Evolutionary conservation across 2,329 filamentous ascomycete species (phyloP), one percentile per base, ranked within the genome.

Genomic region (Fusarium nelsonii): DNA sequence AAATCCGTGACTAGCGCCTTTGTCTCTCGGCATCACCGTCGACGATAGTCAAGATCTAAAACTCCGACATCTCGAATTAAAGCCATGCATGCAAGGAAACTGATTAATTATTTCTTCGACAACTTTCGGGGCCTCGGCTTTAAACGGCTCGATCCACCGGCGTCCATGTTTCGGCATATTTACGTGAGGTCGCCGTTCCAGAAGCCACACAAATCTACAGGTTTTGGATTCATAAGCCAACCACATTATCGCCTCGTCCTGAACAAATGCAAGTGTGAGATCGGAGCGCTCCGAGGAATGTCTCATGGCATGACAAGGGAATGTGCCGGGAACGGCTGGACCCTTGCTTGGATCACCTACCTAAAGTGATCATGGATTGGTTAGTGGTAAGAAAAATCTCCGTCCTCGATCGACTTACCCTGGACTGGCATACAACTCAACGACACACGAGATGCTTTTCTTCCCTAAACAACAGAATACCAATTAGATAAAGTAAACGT

Each of bases 281-380:
- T 61, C 68, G 68, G 63, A 43, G 68, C 54, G 33, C 63, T 58
- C 68, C 63, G 68, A 49, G 36, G 40, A 57, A 54, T 33, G 28
- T 40, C 59, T 65, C 40, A 52, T 70, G 54, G 43, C 43, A 59
- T 68, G 62, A 65, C 11, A 36, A 36, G 48, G 54, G 39, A 61
- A 65, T 60, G n/a, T 36, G 40, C 49, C 58, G 46, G 48, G 41
- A 48, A 50, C 52, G 32, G 33, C 36, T 56, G 28, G 48, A 39
- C 55, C 43, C 45, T 56, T 66, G 37, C 40, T 45, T 37, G n/a
- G 9, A 18, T 33, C 23, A 32, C 20, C 16, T 37, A 8, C 14
- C 32, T 49, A 53, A 43, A 52, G 15, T 32, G 28, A 33, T n/a
- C 50, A 53, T 43, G 30, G 45, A 46, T 54, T 59, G 53, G 63